phyloP scores from a whole-genome alignment of 2,329 filamentous ascomycete species.

The Hypoxylon sp. region DNA sequence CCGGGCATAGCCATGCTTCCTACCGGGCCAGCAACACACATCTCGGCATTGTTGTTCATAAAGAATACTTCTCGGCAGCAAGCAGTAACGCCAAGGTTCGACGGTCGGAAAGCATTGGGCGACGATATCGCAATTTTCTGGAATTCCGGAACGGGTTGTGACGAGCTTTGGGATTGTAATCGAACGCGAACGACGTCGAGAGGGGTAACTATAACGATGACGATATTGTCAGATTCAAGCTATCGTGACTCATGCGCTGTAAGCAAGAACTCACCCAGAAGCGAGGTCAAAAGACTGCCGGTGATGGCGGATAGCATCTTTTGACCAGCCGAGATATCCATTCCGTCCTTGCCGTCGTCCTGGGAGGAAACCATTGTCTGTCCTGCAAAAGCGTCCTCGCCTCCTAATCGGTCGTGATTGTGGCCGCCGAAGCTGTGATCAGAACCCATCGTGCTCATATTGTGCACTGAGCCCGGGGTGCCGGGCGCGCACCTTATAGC shows the following conservation, averaged over 20 bases:
- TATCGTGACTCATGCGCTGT: neutral
- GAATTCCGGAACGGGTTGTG: conserved; percentile 60
- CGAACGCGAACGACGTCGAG: conserved; percentile 96
- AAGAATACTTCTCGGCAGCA: conserved; percentile 99
- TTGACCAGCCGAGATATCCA: conserved; percentile 81
- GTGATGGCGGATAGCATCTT: conserved; percentile 95
- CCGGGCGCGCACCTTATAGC: conserved; percentile 39
- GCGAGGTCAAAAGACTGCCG: conserved; percentile 87
- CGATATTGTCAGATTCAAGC: conserved; percentile 23
- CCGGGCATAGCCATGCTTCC: conserved; percentile 55
- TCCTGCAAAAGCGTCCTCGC: conserved; percentile 48
- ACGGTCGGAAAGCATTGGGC: conserved; percentile 73
- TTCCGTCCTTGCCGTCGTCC: conserved; percentile 52
- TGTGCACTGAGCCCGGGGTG: conserved; percentile 39
- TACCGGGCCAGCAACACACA: conserved; percentile 76
- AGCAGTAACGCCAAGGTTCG: conserved; percentile 88
- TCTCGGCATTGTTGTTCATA: conserved; percentile 82
- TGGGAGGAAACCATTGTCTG: conserved; percentile 46
- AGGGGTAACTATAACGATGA: conserved; percentile 75
- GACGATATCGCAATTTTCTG: conserved; percentile 64
- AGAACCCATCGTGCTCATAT: conserved; percentile 35
- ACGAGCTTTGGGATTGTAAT: conserved; percentile 78
- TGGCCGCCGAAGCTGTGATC: conserved; percentile 43
- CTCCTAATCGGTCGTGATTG: conserved; percentile 50
- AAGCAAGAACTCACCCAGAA: conserved; percentile 71